phyloP scores from a whole-genome alignment of 2,329 filamentous ascomycete genomes.

The Phoma sp. region DNA sequence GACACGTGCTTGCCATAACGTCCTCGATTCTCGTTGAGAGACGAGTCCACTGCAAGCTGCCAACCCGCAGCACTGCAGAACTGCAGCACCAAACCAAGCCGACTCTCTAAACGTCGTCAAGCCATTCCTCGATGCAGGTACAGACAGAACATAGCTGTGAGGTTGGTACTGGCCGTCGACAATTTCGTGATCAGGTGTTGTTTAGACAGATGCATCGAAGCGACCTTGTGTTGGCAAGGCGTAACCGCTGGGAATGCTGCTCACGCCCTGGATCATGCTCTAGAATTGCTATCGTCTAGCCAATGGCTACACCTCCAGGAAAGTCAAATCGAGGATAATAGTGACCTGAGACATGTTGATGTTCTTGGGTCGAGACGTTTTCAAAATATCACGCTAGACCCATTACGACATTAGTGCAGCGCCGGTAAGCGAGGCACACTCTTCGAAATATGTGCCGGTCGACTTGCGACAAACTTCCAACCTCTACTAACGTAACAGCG shows the following conservation, averaged over 20 bases:
- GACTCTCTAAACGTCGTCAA: not conserved
- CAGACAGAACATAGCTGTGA: not conserved
- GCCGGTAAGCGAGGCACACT: not conserved
- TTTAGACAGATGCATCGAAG: too few relatives aligned
- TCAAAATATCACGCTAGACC: not conserved
- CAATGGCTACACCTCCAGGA: too few relatives aligned
- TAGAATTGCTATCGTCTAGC: too few relatives aligned
- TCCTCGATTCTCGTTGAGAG: not conserved
- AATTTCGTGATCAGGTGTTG: not conserved
- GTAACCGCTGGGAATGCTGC: too few relatives aligned
- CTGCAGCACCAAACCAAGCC: not conserved
- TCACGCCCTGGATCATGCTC: too few relatives aligned
- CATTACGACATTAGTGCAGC: not conserved
- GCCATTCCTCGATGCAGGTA: not conserved
- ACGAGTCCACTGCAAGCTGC: not conserved
- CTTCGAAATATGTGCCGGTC: not conserved
- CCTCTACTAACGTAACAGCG: slow-evolving; percentile 47
- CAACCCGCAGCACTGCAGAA: not conserved
- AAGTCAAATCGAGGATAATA: not conserved
- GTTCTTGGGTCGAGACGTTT: not conserved
- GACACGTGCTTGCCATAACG: not conserved
- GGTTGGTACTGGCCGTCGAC: not conserved
- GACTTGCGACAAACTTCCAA: slow-evolving; percentile 24
- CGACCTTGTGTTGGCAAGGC: too few relatives aligned
- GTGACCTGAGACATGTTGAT: not conserved